Evolutionary conservation across 2,329 filamentous ascomycete genomes (phyloP).

Genomic region (Dendrostoma leiphaemia): DNA sequence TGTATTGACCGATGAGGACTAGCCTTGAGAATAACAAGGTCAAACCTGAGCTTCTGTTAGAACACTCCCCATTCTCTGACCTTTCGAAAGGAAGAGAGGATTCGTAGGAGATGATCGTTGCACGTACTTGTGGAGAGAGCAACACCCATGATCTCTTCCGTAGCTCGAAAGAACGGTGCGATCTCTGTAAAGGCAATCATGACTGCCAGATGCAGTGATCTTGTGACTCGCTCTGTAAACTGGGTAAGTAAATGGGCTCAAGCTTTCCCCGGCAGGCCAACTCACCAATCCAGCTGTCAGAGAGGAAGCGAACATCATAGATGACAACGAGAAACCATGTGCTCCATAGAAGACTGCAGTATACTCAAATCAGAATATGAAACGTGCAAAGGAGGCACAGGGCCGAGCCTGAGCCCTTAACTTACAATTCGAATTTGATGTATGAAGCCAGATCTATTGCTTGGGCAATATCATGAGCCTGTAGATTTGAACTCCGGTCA

Average conservation of each 20-base stretch:
- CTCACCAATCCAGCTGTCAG: slow-evolving; percentile 8
- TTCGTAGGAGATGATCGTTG: no score
- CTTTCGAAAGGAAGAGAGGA: neutral
- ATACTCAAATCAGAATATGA: neutral
- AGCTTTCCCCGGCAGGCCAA: neutral
- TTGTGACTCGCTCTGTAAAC: neutral
- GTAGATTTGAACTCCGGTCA: no score
- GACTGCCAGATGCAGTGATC: neutral
- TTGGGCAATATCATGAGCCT: slow-evolving; percentile 3
- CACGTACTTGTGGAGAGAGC: neutral
- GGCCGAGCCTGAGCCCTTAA: neutral
- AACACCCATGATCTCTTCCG: slow-evolving; percentile 1
- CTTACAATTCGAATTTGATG: slow-evolving; percentile 11
- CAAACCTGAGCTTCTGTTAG: slow-evolving; percentile 25
- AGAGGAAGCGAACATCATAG: slow-evolving; percentile 3
- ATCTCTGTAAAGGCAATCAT: slow-evolving; percentile 8
- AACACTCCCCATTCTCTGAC: no score
- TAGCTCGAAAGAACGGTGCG: slow-evolving; percentile 3
- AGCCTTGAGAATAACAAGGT: slow-evolving; percentile 52
- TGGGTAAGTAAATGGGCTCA: no score
- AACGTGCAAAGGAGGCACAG: neutral
- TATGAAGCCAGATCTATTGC: slow-evolving; percentile 1
- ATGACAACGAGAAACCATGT: slow-evolving; percentile 9
- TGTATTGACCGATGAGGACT: slow-evolving; percentile 54
- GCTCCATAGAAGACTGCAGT: slow-evolving; percentile 1